Conservation (phyloP, 805 yeast species). For the Lipomyces yamadae region DNA sequence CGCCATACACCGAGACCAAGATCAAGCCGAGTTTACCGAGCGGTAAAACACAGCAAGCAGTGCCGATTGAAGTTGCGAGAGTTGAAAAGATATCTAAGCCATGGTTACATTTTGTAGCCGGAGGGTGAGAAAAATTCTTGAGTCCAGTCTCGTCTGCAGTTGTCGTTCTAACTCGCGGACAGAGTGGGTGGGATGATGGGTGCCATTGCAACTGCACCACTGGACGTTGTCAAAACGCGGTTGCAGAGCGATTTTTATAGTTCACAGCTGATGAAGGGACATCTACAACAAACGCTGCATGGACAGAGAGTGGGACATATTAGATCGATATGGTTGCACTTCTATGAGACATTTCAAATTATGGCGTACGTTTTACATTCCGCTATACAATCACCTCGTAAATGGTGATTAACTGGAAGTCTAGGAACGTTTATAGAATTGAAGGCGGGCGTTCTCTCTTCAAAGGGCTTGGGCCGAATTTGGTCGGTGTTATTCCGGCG, state of each 20-base stretch:
- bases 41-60: background rate
- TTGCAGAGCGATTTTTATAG: constrained; percentile 83
- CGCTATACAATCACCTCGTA: background rate
- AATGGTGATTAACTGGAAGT: background rate
- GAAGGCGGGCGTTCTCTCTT: constrained; percentile 90
- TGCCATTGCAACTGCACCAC: constrained; percentile 89
- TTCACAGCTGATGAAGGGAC: constrained; percentile 27
- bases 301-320: constrained; percentile 41
- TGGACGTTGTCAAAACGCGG: constrained; percentile 93
- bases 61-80: background rate
- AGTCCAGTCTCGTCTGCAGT: background rate
- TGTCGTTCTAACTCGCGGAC: background rate
- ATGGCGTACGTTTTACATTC: constrained; percentile 44
- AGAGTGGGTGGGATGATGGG: constrained; percentile 95
- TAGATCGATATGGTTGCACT: constrained; percentile 66
- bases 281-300: constrained; percentile 20
- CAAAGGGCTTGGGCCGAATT: constrained; percentile 94
- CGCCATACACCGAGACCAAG: background rate
- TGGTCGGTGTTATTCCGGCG: constrained; percentile 98
- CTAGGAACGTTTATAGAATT: constrained; percentile 60
- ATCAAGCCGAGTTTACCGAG: background rate
- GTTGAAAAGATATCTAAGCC: constrained; percentile 44
- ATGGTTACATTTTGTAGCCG: constrained; percentile 55
- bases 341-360: constrained; percentile 79
- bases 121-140: constrained; percentile 44